phyloP scores from a whole-genome alignment of 768 basidiomycete species.

The Rhizopogon roseolus region DNA sequence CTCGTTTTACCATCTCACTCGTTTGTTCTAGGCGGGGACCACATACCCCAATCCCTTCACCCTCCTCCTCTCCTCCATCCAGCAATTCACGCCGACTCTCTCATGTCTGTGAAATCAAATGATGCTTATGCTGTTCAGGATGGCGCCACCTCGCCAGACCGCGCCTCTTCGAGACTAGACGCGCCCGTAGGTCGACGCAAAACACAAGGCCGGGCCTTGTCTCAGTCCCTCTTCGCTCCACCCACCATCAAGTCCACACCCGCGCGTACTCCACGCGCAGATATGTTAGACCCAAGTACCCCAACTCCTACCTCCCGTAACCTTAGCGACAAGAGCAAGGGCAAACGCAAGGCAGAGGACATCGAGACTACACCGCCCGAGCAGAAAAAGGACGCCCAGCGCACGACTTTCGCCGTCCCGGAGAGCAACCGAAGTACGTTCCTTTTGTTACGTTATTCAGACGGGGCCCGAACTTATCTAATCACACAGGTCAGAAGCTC shows the following conservation, averaged over 20 bases:
- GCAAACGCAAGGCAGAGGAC: conserved; percentile 74
- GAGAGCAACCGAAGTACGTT: conserved; percentile 54
- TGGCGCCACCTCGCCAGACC: conserved; percentile 10
- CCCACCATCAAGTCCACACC: conserved; percentile 13
- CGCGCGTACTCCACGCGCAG: conserved; percentile 11
- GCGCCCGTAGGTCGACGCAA: conserved; percentile 11
- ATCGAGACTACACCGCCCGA: conserved; percentile 68
- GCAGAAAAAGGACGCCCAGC: conserved; percentile 42
- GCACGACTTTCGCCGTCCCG: conserved; percentile 58
- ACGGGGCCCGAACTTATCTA: conserved; percentile 16
- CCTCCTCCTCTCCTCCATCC: neutral
- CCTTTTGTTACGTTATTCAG: conserved; percentile 12
- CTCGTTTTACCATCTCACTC: neutral
- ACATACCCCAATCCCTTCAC: neutral
- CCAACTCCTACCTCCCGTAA: conserved; percentile 28
- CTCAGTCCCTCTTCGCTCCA: conserved; percentile 8
- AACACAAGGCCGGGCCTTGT: conserved; percentile 5
- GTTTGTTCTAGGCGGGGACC: conserved; percentile 1
- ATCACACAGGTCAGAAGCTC: conserved; percentile 43
- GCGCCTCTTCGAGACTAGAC: conserved; percentile 12
- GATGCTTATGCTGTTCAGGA: conserved; percentile 8
- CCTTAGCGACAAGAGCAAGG: conserved; percentile 36
- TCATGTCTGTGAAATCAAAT: conserved; percentile 1
- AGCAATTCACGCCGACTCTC: neutral
- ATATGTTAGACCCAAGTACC: conserved; percentile 23